A percentile compares a stretch with the other conserved stretches of the same genome.
phyloP scores from a whole-genome alignment of 345 rosid genomes.

The Clarkia xantiana region DNA sequence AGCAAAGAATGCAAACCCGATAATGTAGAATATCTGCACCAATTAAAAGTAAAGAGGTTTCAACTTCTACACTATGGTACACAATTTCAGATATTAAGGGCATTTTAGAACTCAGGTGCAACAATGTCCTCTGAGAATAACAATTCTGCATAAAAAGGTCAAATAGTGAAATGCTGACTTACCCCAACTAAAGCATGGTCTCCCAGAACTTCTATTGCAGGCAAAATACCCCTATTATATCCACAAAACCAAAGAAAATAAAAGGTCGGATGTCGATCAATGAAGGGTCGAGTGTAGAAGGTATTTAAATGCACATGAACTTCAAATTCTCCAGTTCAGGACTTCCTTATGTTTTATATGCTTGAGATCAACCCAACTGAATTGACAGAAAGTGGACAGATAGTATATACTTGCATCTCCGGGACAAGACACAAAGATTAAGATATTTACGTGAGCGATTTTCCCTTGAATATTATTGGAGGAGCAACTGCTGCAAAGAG shows the following conservation, averaged over 20 bases:
- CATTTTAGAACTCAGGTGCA: neutral
- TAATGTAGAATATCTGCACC: conserved; percentile 70
- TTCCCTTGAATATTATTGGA: conserved; percentile 85
- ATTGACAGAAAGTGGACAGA: too few species aligned
- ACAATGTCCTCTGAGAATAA: too few species aligned
- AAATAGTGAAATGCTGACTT: conserved; percentile 14
- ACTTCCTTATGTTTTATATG: neutral
- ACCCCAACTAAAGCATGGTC: conserved; percentile 60
- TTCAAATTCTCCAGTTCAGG: neutral
- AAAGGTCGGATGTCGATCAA: conserved; percentile 8
- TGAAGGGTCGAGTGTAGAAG: neutral
- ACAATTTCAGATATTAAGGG: neutral
- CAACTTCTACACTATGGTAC: neutral
- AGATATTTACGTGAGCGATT: conserved; percentile 62
- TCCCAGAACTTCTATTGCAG: conserved; percentile 56
- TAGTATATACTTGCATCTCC: neutral
- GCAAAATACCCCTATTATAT: conserved; percentile 71
- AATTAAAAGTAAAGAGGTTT: neutral
- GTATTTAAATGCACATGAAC: neutral
- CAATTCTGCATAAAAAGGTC: too few species aligned
- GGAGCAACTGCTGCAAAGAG: conserved; percentile 83
- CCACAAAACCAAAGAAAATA: conserved; percentile 13
- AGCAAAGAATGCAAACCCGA: conserved; percentile 69
- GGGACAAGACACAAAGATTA: neutral
- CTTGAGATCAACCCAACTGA: neutral